These are phyloP conservation scores for Chalaropsis thielavioides DNA, from an alignment of 2,329 filamentous ascomycete species.

Conservation along the genomic window DNA sequence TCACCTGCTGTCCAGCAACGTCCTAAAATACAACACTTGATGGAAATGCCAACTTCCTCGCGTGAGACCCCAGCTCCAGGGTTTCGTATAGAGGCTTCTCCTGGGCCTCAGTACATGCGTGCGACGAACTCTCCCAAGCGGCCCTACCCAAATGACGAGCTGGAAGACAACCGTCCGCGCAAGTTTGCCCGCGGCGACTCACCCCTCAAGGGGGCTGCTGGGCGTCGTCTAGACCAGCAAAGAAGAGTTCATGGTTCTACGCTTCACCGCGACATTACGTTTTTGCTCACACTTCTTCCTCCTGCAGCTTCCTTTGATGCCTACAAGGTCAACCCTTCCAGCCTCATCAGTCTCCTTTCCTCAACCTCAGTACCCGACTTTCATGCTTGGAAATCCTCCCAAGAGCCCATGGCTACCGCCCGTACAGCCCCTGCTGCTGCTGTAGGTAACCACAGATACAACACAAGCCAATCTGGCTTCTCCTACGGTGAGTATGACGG, in stretches of 20 bases:
- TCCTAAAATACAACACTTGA: slow-evolving; percentile 34
- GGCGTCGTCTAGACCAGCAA: slow-evolving; percentile 69
- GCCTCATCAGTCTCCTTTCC: slow-evolving; percentile 59
- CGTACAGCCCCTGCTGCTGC: slow-evolving; percentile 25
- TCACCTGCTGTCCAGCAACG: slow-evolving; percentile 66
- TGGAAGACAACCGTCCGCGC: slow-evolving; percentile 59
- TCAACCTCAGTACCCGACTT: slow-evolving; percentile 49
- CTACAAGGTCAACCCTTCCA: slow-evolving; percentile 37
- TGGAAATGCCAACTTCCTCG: slow-evolving; percentile 36
- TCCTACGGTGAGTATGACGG: slow-evolving; percentile 25
- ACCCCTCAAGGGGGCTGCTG: slow-evolving; percentile 79
- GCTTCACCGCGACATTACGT: slow-evolving; percentile 55
- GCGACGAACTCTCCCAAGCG: slow-evolving; percentile 44
- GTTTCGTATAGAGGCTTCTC: slow-evolving; percentile 22
- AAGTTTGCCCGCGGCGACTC: slow-evolving; percentile 84
- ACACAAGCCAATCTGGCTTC: slow-evolving; percentile 33
- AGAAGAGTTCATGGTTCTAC: slow-evolving; percentile 49
- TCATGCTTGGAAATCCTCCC: slow-evolving; percentile 35
- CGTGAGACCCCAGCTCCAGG: slow-evolving; percentile 32
- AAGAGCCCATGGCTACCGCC: slow-evolving; percentile 20
- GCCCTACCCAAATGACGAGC: slow-evolving; percentile 53
- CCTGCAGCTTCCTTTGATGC: slow-evolving; percentile 29
- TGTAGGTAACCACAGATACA: slow-evolving; percentile 32
- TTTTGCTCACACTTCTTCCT: slow-evolving; percentile 59
- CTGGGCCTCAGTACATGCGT: slow-evolving; percentile 33